These are phyloP conservation scores for Pseudognaphalium luteoalbum DNA, from an alignment of 129 eudicot genomes.

Conservation along the genomic window DNA sequence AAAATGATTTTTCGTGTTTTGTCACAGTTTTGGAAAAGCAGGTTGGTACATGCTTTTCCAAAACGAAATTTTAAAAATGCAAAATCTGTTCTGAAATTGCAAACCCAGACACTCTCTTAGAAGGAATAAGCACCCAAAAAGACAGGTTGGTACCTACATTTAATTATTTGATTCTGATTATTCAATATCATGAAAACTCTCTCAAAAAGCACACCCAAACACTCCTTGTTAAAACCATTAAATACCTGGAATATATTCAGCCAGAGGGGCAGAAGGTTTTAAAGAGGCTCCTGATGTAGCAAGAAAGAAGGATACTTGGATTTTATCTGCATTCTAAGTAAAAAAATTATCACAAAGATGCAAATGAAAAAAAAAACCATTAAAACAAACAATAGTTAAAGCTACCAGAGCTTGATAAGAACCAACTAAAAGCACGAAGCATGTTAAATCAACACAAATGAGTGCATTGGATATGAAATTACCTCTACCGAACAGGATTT, in stretches of 20 bases:
- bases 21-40: no score
- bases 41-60: no score
- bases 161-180: not conserved
- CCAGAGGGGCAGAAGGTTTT: constrained; percentile 18
- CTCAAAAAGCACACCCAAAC: not conserved
- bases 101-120: no score
- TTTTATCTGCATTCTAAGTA: constrained; percentile 88
- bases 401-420: not conserved
- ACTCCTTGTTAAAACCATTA: not conserved
- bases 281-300: constrained; percentile 25
- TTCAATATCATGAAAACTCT: not conserved
- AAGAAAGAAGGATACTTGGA: constrained; percentile 58
- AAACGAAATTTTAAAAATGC: no score
- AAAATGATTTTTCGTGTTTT: no score
- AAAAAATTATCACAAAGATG: constrained; percentile 15
- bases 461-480: constrained; percentile 21
- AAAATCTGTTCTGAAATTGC: no score
- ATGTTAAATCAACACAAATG: constrained; percentile 12
- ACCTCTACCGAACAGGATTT: constrained; percentile 62
- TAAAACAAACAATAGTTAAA: constrained; percentile 14
- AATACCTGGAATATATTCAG: constrained; percentile 20
- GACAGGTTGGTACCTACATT: not conserved
- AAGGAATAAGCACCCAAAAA: not conserved
- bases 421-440: constrained; percentile 13
- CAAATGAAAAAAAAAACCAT: constrained; percentile 6